Base-by-base conservation (phyloP, 139 green algal genomes). In the Asterochloris sp. region DNA sequence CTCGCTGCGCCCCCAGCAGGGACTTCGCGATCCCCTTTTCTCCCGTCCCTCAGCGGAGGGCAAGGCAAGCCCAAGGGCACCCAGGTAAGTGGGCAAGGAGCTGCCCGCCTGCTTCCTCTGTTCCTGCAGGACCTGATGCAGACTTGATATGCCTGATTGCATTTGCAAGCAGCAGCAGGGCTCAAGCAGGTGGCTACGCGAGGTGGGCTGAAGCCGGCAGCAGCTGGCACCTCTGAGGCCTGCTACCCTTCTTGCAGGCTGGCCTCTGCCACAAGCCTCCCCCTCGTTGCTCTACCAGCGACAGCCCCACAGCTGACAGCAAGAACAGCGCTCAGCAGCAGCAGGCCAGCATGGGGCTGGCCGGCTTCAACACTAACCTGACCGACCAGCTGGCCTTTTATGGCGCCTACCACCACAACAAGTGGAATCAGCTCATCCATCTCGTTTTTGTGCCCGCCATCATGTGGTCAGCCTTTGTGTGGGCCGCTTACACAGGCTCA, bases 381-480 rank as follows among this genome's bases (percentile, higher is more conserved):
- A 81, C 74, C 26, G 88, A 91, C 67, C 86, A 90, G 86, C 87
- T 96, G 14, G 79, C 82, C 0, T 96, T 96, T 79, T 96, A 96
- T 69, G 92, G 92, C 78, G 77, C 63, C 54, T 96, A 96, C 77
- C 92, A 96, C 85, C 85, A 54, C n/a, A 90, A 94, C 80, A 77
- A 74, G 0, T 29, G 88, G n/a, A 96, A 96, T 86, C 92, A 96
- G 85, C 82, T 91, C 28, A 95, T 97, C 12, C 94, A 97, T 79
- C 93, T 95, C 73, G 62, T 97, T 11, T 97, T 94, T 81, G 93
- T 97, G 21, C 93, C 93, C 0, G 47, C 78, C 63, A 92, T 97
- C 47, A 26, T 95, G 9, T 96, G 91, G 93, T 88, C 86, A 1
- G 54, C 87, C 0, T 69, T 82, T 10, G 93, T 97, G 4, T 94